A percentile compares a stretch with the other conserved stretches of the same genome.
Conservation (phyloP, 2,329 filamentous ascomycete genomes). For the Trichophyton schoenleinii region DNA sequence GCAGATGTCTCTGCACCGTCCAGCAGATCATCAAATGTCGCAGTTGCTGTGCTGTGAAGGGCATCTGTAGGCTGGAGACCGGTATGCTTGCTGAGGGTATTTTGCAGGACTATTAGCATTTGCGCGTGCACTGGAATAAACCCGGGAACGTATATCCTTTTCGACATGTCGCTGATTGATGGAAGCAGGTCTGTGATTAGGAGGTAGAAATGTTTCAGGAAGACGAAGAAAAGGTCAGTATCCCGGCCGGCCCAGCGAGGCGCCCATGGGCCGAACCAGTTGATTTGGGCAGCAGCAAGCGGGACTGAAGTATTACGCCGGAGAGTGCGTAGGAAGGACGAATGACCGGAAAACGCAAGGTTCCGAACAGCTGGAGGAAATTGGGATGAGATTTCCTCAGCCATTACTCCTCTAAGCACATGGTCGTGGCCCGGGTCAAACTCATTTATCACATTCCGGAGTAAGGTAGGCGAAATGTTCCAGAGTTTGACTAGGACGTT, state of each 20-base stretch:
- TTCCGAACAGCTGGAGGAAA: conserved; percentile 57
- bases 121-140: conserved; percentile 73
- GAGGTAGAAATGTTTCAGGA: conserved; percentile 76
- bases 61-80: conserved; percentile 35
- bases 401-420: conserved; percentile 35
- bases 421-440: conserved; percentile 49
- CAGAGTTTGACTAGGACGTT: conserved; percentile 74
- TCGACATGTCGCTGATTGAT: conserved; percentile 38
- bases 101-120: conserved; percentile 64
- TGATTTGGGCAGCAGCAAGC: conserved; percentile 56
- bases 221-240: conserved; percentile 83
- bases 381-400: conserved; percentile 52
- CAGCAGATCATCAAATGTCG: conserved; percentile 56
- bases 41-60: conserved; percentile 37
- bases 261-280: conserved; percentile 76
- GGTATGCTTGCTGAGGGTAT: conserved; percentile 65
- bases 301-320: conserved; percentile 55
- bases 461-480: conserved; percentile 54
- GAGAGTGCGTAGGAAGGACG: conserved; percentile 47
- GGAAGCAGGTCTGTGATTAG: conserved; percentile 63
- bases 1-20: conserved; percentile 54
- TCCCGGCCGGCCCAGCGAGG: conserved; percentile 77
- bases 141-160: conserved; percentile 57
- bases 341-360: conserved; percentile 52
- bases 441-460: conserved; percentile 60